A percentile compares a stretch with the other conserved stretches of the same genome.
Evolutionary conservation across 1,139 yeast genomes (phyloP).

Genomic region (Taiozyma sp.): DNA sequence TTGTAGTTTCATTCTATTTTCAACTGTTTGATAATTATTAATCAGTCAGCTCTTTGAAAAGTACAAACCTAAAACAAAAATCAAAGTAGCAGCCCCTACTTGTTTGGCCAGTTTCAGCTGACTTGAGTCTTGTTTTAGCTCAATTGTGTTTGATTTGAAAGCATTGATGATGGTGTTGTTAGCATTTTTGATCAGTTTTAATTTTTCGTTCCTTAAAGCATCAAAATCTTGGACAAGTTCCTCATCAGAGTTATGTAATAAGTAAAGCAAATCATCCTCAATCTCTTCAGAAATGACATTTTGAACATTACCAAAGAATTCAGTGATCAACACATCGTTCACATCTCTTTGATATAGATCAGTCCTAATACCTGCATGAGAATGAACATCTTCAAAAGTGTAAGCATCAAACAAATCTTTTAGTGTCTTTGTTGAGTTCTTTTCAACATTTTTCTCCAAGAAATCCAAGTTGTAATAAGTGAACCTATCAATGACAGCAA

Average conservation of each 20-base stretch:
- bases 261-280: slow-evolving; percentile 22
- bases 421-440: slow-evolving; percentile 69
- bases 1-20: neutral
- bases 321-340: slow-evolving; percentile 74
- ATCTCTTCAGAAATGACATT: slow-evolving; percentile 60
- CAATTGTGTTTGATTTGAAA: slow-evolving; percentile 15
- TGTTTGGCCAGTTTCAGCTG: neutral
- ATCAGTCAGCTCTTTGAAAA: neutral
- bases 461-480: slow-evolving; percentile 90
- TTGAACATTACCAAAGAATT: slow-evolving; percentile 93
- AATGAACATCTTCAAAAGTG: slow-evolving; percentile 81
- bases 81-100: slow-evolving; percentile 1
- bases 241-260: slow-evolving; percentile 15
- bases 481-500: slow-evolving; percentile 94
- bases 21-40: neutral
- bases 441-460: slow-evolving; percentile 66
- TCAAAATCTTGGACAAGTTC: slow-evolving; percentile 3
- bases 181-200: slow-evolving; percentile 4
- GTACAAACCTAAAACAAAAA: slow-evolving; percentile 4
- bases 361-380: slow-evolving; percentile 86
- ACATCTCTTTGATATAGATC: slow-evolving; percentile 71
- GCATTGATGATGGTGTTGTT: slow-evolving; percentile 15
- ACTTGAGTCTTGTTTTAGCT: slow-evolving; percentile 2
- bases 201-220: neutral
- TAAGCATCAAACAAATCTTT: slow-evolving; percentile 82